phyloP scores from a whole-genome alignment of 768 basidiomycete genomes.

The Sarcodon aspratus region DNA sequence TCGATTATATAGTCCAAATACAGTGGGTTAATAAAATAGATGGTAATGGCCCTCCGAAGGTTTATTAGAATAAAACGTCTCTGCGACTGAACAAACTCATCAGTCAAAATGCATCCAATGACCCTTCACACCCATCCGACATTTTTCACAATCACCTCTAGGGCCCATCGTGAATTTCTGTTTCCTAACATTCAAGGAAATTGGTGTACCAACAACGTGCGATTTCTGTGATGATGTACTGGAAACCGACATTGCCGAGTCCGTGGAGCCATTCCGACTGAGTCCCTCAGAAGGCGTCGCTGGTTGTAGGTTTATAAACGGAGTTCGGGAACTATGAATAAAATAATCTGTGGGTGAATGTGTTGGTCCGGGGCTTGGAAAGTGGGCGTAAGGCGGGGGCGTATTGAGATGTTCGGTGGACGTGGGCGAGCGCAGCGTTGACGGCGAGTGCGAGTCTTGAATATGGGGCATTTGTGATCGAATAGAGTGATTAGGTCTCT shows the following conservation, averaged over 20 bases:
- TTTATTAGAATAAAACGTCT: too few relatives aligned
- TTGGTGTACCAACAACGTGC: background rate
- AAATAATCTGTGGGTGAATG: background rate
- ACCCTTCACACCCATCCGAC: conserved; percentile 52
- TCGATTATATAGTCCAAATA: too few relatives aligned
- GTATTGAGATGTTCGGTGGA: too few relatives aligned
- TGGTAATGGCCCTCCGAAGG: too few relatives aligned
- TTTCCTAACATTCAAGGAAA: conserved; percentile 13
- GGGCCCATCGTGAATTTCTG: conserved; percentile 63
- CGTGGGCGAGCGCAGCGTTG: too few relatives aligned
- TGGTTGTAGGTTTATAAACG: background rate
- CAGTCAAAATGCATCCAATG: conserved; percentile 62
- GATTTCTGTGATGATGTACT: background rate
- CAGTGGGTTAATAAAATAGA: too few relatives aligned
- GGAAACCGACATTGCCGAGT: background rate
- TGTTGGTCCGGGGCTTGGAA: background rate
- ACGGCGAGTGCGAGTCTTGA: too few relatives aligned
- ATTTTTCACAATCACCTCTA: conserved; percentile 56
- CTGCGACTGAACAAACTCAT: conserved; percentile 5
- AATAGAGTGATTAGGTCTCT: too few relatives aligned
- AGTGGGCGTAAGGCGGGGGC: too few relatives aligned
- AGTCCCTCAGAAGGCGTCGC: background rate
- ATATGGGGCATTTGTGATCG: too few relatives aligned
- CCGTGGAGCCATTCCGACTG: background rate
- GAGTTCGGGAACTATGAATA: background rate